Percentiles rank a stretch among this genome's conserved stretches.
These are phyloP conservation scores for Clarireedia monteithiana DNA, from an alignment of 2,329 filamentous ascomycete species.

Conservation along the genomic window DNA sequence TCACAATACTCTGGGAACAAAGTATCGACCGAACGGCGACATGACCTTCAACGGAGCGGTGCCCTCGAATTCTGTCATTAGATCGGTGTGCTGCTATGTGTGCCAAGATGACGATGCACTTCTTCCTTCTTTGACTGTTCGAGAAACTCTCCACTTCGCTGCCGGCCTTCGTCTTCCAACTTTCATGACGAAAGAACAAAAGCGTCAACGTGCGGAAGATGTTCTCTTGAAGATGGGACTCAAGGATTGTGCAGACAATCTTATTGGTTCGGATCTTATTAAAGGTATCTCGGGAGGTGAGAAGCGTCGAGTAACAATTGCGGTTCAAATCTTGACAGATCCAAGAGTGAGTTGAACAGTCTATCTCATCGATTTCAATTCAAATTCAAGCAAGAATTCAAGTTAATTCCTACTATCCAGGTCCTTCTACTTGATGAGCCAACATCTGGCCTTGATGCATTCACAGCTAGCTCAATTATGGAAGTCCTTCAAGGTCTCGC, in stretches of 20 bases:
- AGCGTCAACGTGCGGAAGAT: conserved; percentile 59
- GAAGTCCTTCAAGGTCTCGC: conserved; percentile 65
- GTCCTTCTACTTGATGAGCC: conserved; percentile 70
- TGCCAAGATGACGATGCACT: conserved; percentile 73
- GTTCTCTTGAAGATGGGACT: conserved; percentile 68
- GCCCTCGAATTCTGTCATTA: conserved; percentile 60
- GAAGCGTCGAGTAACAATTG: conserved; percentile 70
- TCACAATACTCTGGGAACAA: conserved; percentile 51
- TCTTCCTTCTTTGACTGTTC: conserved; percentile 65
- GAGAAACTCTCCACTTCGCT: conserved; percentile 65
- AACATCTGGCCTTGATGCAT: conserved; percentile 68
- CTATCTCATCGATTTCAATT: conserved; percentile 38
- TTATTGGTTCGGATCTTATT: conserved; percentile 63
- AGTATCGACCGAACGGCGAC: conserved; percentile 52
- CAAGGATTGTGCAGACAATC: conserved; percentile 69
- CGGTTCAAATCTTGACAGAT: conserved; percentile 69
- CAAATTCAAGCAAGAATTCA: neutral
- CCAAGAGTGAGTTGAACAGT: conserved; percentile 65
- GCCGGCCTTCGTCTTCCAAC: conserved; percentile 63
- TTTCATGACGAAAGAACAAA: conserved; percentile 63
- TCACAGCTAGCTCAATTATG: conserved; percentile 70
- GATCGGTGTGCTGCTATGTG: conserved; percentile 68
- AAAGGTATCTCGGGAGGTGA: conserved; percentile 77
- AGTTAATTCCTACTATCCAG: neutral
- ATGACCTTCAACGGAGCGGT: conserved; percentile 63